A percentile compares a stretch with the other conserved stretches of the same genome.
These are phyloP conservation scores for Phoenix roebelenii DNA, from an alignment of 176 grass and related monocot genomes.

Conservation along the genomic window DNA sequence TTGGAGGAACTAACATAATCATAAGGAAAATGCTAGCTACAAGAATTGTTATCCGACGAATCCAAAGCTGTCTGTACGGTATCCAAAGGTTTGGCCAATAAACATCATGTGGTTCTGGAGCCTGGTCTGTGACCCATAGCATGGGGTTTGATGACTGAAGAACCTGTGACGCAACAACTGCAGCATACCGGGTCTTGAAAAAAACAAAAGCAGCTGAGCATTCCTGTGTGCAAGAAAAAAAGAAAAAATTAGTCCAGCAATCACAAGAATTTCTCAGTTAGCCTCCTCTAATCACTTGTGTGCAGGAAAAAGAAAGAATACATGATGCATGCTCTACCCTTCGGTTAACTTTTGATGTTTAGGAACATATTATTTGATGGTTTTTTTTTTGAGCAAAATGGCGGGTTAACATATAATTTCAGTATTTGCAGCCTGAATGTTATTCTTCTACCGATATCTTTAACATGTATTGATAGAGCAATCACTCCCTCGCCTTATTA, in stretches of 20 bases:
- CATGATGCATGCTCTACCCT: too few species aligned
- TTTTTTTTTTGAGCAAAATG: too few species aligned
- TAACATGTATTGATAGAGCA: too few species aligned
- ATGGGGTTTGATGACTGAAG: constrained; percentile 87
- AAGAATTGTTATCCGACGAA: constrained; percentile 51
- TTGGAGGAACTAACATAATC: constrained; percentile 73
- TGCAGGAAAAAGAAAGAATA: too few species aligned
- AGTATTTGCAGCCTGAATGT: too few species aligned
- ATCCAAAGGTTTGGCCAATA: constrained; percentile 94
- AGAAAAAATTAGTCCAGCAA: not conserved
- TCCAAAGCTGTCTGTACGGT: constrained; percentile 73
- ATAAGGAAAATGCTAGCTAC: constrained; percentile 58
- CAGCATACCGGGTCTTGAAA: constrained; percentile 93
- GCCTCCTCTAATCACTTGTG: too few species aligned
- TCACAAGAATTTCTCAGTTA: not conserved
- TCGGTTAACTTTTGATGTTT: too few species aligned
- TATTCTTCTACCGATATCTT: too few species aligned
- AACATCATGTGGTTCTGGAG: constrained; percentile 72
- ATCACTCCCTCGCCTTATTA: too few species aligned
- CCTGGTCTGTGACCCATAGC: constrained; percentile 72
- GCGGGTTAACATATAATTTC: too few species aligned
- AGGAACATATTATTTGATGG: too few species aligned
- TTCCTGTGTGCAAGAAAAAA: constrained; percentile 36
- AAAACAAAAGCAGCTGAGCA: constrained; percentile 83
- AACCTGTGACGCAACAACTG: constrained; percentile 58